These are phyloP conservation scores for Fusarium protoensiforme DNA, from an alignment of 2,329 filamentous ascomycete species.

Conservation along the genomic window DNA sequence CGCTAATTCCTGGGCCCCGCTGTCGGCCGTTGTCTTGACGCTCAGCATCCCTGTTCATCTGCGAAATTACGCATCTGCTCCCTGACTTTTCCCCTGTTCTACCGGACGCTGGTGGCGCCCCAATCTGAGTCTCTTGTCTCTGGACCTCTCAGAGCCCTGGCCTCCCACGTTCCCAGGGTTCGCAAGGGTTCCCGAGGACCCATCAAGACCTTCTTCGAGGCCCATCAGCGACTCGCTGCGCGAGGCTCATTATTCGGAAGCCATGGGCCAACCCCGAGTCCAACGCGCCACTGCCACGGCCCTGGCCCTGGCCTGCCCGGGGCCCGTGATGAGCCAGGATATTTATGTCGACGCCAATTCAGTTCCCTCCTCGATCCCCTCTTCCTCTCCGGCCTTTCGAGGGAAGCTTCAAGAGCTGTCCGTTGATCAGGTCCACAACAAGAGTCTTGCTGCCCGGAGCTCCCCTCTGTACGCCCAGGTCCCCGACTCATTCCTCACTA, in stretches of 20 bases:
- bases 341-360: constrained; percentile 30
- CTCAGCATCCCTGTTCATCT: constrained; percentile 34
- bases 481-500: not conserved
- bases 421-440: constrained; percentile 42
- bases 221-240: constrained; percentile 11
- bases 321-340: constrained; percentile 27
- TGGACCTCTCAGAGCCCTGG: constrained; percentile 22
- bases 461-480: constrained; percentile 17
- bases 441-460: constrained; percentile 25
- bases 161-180: constrained; percentile 24
- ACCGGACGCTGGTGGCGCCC: constrained; percentile 30
- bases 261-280: constrained; percentile 38
- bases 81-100: constrained; percentile 31
- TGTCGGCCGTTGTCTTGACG: constrained; percentile 34
- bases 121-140: constrained; percentile 32
- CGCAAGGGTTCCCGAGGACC: constrained; percentile 23
- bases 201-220: constrained; percentile 5
- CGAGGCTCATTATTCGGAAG: constrained; percentile 21
- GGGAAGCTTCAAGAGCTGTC: constrained; percentile 43
- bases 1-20: constrained; percentile 25
- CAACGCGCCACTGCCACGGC: constrained; percentile 26
- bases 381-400: constrained; percentile 26
- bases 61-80: constrained; percentile 40
- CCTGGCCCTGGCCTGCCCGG: constrained; percentile 20
- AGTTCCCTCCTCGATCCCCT: constrained; percentile 27